Percentiles rank a stretch among this genome's conserved stretches.
phyloP scores from a whole-genome alignment of 305 asterid species.

The Solanum hybrid region DNA sequence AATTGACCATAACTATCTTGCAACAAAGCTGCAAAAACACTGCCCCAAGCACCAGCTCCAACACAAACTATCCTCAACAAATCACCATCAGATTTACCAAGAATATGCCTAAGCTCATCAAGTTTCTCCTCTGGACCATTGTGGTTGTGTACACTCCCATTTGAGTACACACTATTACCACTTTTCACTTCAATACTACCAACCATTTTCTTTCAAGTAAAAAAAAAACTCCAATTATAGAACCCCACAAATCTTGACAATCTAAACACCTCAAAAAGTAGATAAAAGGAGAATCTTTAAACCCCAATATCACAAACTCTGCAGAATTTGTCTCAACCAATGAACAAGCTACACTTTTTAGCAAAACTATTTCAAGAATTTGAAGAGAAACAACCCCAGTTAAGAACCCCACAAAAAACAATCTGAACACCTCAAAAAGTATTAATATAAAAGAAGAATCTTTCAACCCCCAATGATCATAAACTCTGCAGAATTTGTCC shows the following conservation, averaged over 20 bases:
- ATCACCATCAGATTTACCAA: slow-evolving; percentile 54
- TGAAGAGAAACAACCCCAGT: neutral
- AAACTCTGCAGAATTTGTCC: neutral
- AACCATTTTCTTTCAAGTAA: slow-evolving; percentile 36
- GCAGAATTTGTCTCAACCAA: neutral
- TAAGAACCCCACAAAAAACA: neutral
- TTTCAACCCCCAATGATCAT: neutral
- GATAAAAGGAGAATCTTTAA: neutral
- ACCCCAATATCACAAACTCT: neutral
- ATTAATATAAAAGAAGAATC: neutral
- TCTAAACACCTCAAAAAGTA: neutral
- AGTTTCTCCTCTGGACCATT: slow-evolving; percentile 46
- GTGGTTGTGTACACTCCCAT: slow-evolving; percentile 31
- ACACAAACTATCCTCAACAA: slow-evolving; percentile 54
- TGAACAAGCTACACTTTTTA: neutral
- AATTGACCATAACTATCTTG: slow-evolving; percentile 61
- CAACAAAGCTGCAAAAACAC: slow-evolving; percentile 57
- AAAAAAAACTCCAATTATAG: slow-evolving; percentile 13
- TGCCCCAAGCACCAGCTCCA: slow-evolving; percentile 83
- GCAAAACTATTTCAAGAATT: neutral
- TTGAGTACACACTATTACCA: slow-evolving; percentile 18
- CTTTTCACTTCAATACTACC: slow-evolving; percentile 42
- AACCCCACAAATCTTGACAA: slow-evolving; percentile 5
- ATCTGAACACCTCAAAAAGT: neutral
- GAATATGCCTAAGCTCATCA: slow-evolving; percentile 37